Base-by-base conservation (phyloP, 2,329 filamentous ascomycete species). In the Lasiodiplodia sp. region DNA sequence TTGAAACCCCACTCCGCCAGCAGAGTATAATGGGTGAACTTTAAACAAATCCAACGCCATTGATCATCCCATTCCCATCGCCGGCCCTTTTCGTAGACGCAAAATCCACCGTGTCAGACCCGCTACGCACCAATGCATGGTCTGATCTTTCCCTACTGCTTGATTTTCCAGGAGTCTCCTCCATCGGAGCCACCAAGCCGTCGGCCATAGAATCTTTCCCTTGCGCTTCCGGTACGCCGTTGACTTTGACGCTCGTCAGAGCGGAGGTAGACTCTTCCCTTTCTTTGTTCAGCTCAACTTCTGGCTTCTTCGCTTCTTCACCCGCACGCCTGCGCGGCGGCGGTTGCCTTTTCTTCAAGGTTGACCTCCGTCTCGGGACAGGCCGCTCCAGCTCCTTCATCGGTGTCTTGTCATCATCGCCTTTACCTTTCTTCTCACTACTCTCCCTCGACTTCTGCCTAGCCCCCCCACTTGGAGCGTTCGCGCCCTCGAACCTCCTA, bases 331-430 rank as follows among this genome's bases (percentile, higher is more conserved):
- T 28, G 23, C 12, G 28, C 28, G 25, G 40, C 5, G 40, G 40
- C 1, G 23, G 40, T 10, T 34, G 38, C 5, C n/a, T 62, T 44
- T 62, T 62, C 58, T 62, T 62, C 18, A 62, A 21, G 10, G 60
- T 64, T 10, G 60, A 64, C 8, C 60, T 64, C 1, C 60, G 25
- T 1, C 60, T 28, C 11, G 60, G 60, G 11, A 64, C 47, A 8
- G 47, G n/a, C 18, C 6, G 23, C 12, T 53, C 25, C 38, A n/a
- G 18, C 34, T 21, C n/a, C 31, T 3, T 21, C 37, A 44, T 25
- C 34, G 2, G 12, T 34, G 44, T 21, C 31, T 57, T n/a, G 23
- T 23, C 23, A 11, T 21, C 34, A 11, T 57, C 44, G 6, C 49
- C 21, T n/a, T 44, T 40, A 21, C 8, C 25, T 18, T 37, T 11